Base-by-base conservation (phyloP, 192 early-diverging fungal genomes). In the Chytriomyces hyalinus region DNA sequence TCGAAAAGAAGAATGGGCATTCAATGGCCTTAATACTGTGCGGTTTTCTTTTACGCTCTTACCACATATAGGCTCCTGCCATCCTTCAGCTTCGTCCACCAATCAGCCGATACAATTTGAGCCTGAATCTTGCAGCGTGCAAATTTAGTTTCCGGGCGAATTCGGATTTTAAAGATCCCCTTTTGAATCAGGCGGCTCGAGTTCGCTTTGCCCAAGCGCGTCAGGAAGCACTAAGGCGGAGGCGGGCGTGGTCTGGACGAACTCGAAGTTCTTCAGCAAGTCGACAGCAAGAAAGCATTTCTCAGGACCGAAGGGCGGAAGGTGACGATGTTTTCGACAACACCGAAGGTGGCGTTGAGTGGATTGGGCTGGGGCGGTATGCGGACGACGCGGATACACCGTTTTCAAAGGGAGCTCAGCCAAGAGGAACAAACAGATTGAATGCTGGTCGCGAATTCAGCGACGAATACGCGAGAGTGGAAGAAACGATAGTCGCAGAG, bases 401-500 rank as follows among this genome's bases (percentile, higher is more conserved):
- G 13, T 13, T 82, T 26, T 65, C 70, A 47, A 44, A 60, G 44
- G 36, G 70, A 24, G 75, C 36, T 1, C 36, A 36, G 36, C 36
- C 36, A 36, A 36, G 36, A 36, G 36, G 36, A 36, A 36, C 1
- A 36, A 36, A 36, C 36, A 4, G 36, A 36, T 36, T 36, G 36
- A 36, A 60, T 13, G 60, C 60, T 20, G 71, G 59, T 6, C 20
- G 60, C 7, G 8, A 20, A n/a, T 17, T 44, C 2, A 36, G 28
- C 36, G 77, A 83, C 15, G 91, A 94, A 61, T 94, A 94, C 73
- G 93, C 91, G 4, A 87, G 84, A 75, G 87, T 92, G 4, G 81
- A 83, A 11, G 88, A 82, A 15, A 67, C 92, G 6, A 67, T 94
- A 6, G 90, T 92, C 65, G 88, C 86, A 60, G 83, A 80, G 13